Evolutionary conservation across 345 rosid species (phyloP).

Genomic region (Trapa incisa): DNA sequence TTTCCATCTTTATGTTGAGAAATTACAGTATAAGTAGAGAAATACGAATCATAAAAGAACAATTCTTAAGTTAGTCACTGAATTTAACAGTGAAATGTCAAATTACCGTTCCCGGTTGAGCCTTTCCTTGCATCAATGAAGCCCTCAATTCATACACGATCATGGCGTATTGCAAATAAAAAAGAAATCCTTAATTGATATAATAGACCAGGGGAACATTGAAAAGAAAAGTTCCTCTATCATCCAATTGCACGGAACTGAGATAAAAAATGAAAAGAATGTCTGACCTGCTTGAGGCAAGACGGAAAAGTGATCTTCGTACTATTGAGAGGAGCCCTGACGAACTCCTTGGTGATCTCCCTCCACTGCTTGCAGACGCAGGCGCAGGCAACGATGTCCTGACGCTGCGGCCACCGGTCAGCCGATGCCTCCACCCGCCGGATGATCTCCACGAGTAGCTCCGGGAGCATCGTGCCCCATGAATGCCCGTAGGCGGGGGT

Average conservation of each 20-base stretch:
- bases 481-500: constrained; percentile 16
- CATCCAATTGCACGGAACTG: not conserved
- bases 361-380: constrained; percentile 89
- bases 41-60: not conserved
- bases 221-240: not conserved
- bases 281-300: constrained; percentile 65
- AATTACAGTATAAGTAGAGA: not conserved
- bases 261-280: not conserved
- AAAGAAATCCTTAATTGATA: not conserved
- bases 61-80: not conserved
- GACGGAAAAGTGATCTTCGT: constrained; percentile 85
- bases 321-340: constrained; percentile 25
- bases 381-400: constrained; percentile 56
- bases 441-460: constrained; percentile 65
- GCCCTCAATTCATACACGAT: not conserved
- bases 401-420: constrained; percentile 66
- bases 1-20: not conserved
- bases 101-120: no score
- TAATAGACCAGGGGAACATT: not conserved
- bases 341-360: constrained; percentile 47
- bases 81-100: no score
- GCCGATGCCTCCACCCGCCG: constrained; percentile 64
- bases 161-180: not conserved
- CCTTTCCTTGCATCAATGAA: not conserved
- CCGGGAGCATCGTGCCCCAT: constrained; percentile 75